Evolutionary conservation across 2,329 filamentous ascomycete species (phyloP), one percentile per base, ranked within the genome.

Genomic region (Sarocladiaceae sp.): DNA sequence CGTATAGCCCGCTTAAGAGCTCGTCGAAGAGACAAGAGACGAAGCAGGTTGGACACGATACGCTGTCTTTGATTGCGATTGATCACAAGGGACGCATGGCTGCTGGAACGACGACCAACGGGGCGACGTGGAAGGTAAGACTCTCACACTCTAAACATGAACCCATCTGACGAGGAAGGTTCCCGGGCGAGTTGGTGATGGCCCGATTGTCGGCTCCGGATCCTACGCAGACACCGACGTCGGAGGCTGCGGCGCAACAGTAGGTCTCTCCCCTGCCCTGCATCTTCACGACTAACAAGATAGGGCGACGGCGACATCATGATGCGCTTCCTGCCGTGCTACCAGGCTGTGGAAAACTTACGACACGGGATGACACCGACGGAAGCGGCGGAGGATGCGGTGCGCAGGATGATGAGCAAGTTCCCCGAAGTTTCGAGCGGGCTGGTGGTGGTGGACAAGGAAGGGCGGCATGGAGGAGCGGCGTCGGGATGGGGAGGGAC

Each of bases 321-420:
- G 73, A 73, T 76, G 68, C 65, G 73, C 3, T 76, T 77, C 49
- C 54, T 78, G 19, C 74, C 74, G 0, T 78, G 74, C 53, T 78
- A 78, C 51, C 74, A 78, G 52, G 74, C 74, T 1, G 68, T 78
- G 1, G 74, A 78, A 59, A 76, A 62, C 47, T 47, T 78, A 55
- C 61, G 74, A 10, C 57, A 53, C 1, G 74, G 74, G 2, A 67
- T 77, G 66, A 56, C 56, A 0, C 72, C 74, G 0, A 59, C 53
- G 4, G 62, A 67, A 24, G 74, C 74, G 0, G 74, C 74, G 0
- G 65, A 72, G 37, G 72, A 78, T 45, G 72, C 66, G 0, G 72
- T 78, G 0, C 45, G 53, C 1, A 61, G 74, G 13, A 77, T 78
- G 69, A 34, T 74, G 10, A 53, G 57, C 11, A 70, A 65, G 53